phyloP scores from a whole-genome alignment of 75 land plant genomes.

The Cryptomeria japonica region DNA sequence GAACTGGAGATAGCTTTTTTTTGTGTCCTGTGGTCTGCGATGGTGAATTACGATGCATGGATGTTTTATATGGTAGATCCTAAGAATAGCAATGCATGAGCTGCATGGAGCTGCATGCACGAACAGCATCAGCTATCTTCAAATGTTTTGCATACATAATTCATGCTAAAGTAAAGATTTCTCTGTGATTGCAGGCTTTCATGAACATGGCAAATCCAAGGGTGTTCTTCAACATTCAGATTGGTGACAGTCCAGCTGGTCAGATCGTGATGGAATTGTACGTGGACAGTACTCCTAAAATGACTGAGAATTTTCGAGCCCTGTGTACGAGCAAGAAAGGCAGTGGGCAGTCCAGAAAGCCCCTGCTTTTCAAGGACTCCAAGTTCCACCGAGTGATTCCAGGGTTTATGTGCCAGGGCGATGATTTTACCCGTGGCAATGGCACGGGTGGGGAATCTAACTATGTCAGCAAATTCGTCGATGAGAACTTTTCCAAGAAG shows the following conservation, averaged over 20 bases:
- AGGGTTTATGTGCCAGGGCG: conserved; percentile 90
- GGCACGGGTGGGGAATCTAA: conserved; percentile 89
- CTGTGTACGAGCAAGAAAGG: conserved; percentile 93
- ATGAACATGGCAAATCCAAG: conserved; percentile 40
- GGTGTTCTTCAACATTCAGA: conserved; percentile 80
- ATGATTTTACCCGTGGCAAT: conserved; percentile 74
- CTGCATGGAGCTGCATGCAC: too few relatives aligned
- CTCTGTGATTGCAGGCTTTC: neutral
- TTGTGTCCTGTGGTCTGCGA: too few relatives aligned
- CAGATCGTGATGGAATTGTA: conserved; percentile 83
- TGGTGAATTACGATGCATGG: too few relatives aligned
- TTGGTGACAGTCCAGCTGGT: conserved; percentile 66
- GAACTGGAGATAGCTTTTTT: too few relatives aligned
- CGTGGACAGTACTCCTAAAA: conserved; percentile 53
- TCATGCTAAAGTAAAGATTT: neutral
- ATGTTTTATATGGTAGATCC: too few relatives aligned
- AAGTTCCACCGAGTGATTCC: conserved; percentile 90
- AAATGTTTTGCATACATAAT: too few relatives aligned
- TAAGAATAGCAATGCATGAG: too few relatives aligned
- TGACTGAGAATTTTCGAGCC: conserved; percentile 89
- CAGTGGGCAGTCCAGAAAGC: conserved; percentile 57
- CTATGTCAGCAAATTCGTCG: conserved; percentile 66
- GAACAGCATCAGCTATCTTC: too few relatives aligned
- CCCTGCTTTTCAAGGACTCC: conserved; percentile 80
- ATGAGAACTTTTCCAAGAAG: conserved; percentile 70